Percentiles rank a stretch among this genome's conserved stretches.
phyloP scores from a whole-genome alignment of 2,329 filamentous ascomycete genomes.

The Xylariaceae sp. region DNA sequence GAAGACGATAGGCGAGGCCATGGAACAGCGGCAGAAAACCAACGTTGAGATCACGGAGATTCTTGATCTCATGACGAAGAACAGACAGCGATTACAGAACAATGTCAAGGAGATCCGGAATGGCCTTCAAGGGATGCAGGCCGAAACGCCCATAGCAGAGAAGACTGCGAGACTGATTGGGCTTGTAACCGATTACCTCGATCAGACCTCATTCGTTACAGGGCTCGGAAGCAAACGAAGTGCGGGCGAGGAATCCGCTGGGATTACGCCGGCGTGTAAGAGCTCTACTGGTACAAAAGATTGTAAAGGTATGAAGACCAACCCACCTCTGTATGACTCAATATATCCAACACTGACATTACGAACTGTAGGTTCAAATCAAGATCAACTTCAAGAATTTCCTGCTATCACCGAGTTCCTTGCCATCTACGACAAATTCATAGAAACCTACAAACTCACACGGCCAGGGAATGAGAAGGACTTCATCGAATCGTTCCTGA shows the following conservation, averaged over 20 bases:
- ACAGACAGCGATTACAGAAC: neutral
- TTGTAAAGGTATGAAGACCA: neutral
- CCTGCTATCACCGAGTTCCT: conserved; percentile 12
- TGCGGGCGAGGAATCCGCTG: neutral
- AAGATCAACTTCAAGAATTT: neutral
- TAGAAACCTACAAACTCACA: conserved; percentile 18
- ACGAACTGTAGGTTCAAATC: neutral
- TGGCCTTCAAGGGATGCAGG: neutral
- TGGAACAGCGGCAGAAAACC: conserved; percentile 1
- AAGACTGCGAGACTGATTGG: conserved; percentile 2
- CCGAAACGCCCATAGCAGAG: neutral
- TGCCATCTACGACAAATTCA: conserved; percentile 21
- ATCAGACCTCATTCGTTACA: neutral
- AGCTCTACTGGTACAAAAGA: neutral
- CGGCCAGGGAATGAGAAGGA: conserved; percentile 15
- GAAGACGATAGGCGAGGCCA: neutral
- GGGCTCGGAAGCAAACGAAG: neutral
- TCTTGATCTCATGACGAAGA: neutral
- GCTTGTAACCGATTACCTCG: neutral
- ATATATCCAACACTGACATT: neutral
- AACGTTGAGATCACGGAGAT: neutral
- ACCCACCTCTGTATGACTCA: no score
- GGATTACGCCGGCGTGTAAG: neutral
- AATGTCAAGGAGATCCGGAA: conserved; percentile 1
- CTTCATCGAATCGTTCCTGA: conserved; percentile 23